A percentile compares a stretch with the other conserved stretches of the same genome.
Conservation (phyloP, 108 stramenopile species). For the Nitzschia putrida region DNA sequence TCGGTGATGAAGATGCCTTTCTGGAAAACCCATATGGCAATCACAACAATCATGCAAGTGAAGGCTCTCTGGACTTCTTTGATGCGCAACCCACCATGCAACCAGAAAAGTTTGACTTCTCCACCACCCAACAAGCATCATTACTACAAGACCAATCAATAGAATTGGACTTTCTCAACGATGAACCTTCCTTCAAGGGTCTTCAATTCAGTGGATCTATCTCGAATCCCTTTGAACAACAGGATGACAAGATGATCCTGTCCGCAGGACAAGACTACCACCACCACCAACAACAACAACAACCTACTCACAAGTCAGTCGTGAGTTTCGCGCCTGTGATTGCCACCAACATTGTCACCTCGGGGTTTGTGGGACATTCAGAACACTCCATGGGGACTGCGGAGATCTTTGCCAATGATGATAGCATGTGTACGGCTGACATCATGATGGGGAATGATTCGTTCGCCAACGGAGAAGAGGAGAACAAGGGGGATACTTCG, state of each 20-base stretch:
- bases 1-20: not conserved
- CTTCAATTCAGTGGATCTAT: not conserved
- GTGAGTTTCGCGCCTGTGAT: not conserved
- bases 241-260: not conserved
- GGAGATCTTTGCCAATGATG: not conserved
- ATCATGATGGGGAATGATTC: constrained; percentile 5
- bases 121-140: not conserved
- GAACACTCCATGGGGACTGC: constrained; percentile 1
- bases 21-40: not conserved
- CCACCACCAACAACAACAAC: not conserved
- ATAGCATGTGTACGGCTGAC: not conserved
- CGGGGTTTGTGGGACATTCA: not conserved
- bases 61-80: not conserved
- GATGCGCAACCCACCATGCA: not conserved
- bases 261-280: too few species aligned
- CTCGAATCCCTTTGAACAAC: not conserved
- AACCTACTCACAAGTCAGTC: not conserved
- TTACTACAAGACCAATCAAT: not conserved
- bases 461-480: not conserved
- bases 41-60: not conserved
- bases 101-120: not conserved
- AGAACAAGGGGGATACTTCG: not conserved
- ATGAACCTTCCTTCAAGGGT: not conserved
- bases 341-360: not conserved
- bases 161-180: not conserved